A percentile compares a stretch with the other conserved stretches of the same genome.
phyloP scores from a whole-genome alignment of 1,284 basidiomycete species.

The Pholiota adiposa region DNA sequence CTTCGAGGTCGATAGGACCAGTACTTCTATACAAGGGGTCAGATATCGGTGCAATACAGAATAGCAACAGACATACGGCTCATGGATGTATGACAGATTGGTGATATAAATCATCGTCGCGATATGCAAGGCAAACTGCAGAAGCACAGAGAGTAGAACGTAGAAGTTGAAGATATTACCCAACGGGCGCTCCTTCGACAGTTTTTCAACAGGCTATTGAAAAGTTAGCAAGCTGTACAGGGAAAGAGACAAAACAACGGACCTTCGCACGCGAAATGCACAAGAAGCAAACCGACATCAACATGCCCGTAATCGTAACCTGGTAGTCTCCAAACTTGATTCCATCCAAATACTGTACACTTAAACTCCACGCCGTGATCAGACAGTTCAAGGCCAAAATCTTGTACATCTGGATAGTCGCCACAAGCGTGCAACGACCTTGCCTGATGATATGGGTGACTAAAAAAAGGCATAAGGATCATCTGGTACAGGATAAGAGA shows the following conservation, averaged over 20 bases:
- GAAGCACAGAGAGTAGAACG: slow-evolving; percentile 85
- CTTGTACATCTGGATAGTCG: slow-evolving; percentile 99
- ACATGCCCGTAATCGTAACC: slow-evolving; percentile 90
- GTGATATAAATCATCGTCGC: slow-evolving; percentile 90
- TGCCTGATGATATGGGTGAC: slow-evolving; percentile 96
- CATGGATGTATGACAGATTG: slow-evolving; percentile 73
- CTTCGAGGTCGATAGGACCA: slow-evolving; percentile 87
- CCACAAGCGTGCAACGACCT: slow-evolving; percentile 94
- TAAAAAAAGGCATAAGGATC: slow-evolving; percentile 34
- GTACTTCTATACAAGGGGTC: slow-evolving; percentile 47
- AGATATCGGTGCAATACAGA: not conserved
- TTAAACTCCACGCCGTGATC: slow-evolving; percentile 94
- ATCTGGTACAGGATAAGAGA: not conserved
- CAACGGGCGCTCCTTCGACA: slow-evolving; percentile 88
- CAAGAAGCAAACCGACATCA: slow-evolving; percentile 97
- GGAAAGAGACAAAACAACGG: slow-evolving; percentile 30
- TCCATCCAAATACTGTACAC: slow-evolving; percentile 94
- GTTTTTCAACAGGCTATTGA: slow-evolving; percentile 83
- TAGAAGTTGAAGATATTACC: slow-evolving; percentile 97
- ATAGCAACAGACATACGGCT: slow-evolving; percentile 66
- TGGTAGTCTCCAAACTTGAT: slow-evolving; percentile 99
- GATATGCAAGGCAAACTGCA: slow-evolving; percentile 94
- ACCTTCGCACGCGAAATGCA: slow-evolving; percentile 97
- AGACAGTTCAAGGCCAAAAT: slow-evolving; percentile 95
- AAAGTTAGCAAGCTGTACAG: not conserved